Conservation (phyloP, 495 filamentous ascomycete genomes). For the Sporormia fimetaria region DNA sequence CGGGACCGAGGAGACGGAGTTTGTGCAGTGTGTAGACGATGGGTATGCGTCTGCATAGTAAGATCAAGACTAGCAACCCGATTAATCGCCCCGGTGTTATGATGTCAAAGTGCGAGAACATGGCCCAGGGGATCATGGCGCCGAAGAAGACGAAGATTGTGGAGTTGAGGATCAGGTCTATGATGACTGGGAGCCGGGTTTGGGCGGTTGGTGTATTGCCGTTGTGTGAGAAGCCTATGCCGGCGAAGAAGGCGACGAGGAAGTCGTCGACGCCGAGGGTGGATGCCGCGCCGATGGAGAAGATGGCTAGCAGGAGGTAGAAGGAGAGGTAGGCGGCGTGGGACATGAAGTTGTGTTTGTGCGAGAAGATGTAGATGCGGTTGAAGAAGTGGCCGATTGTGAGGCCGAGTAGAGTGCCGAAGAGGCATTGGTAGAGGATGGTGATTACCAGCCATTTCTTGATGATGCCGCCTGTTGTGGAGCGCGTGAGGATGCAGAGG, state of each 20-base stretch:
- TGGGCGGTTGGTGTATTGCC: slow-evolving; percentile 34
- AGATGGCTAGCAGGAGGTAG: slow-evolving; percentile 41
- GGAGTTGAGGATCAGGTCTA: slow-evolving; percentile 40
- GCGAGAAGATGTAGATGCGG: slow-evolving; percentile 32
- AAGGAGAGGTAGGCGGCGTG: slow-evolving; percentile 37
- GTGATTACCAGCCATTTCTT: slow-evolving; percentile 40
- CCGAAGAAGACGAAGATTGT: slow-evolving; percentile 43
- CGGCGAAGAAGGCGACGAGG: slow-evolving; percentile 41
- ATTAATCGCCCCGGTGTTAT: slow-evolving; percentile 34
- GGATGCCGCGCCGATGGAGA: slow-evolving; percentile 37
- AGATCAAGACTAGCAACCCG: slow-evolving; percentile 35
- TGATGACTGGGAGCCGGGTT: slow-evolving; percentile 34
- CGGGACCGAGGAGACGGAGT: slow-evolving; percentile 32
- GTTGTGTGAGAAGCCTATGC: slow-evolving; percentile 39
- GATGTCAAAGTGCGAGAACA: slow-evolving; percentile 29
- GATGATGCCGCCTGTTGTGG: slow-evolving; percentile 25
- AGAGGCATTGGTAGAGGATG: slow-evolving; percentile 39
- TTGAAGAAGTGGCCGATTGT: slow-evolving; percentile 35
- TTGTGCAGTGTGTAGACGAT: slow-evolving; percentile 35
- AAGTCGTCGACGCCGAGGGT: slow-evolving; percentile 41
- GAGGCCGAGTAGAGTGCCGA: slow-evolving; percentile 36
- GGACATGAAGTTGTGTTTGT: slow-evolving; percentile 32
- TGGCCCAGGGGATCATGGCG: slow-evolving; percentile 38
- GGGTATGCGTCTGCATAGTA: slow-evolving; percentile 39
- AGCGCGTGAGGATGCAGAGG: slow-evolving; percentile 29